These are phyloP conservation scores for Acarospora socialis DNA, from an alignment of 2,329 filamentous ascomycete species.

Conservation along the genomic window DNA sequence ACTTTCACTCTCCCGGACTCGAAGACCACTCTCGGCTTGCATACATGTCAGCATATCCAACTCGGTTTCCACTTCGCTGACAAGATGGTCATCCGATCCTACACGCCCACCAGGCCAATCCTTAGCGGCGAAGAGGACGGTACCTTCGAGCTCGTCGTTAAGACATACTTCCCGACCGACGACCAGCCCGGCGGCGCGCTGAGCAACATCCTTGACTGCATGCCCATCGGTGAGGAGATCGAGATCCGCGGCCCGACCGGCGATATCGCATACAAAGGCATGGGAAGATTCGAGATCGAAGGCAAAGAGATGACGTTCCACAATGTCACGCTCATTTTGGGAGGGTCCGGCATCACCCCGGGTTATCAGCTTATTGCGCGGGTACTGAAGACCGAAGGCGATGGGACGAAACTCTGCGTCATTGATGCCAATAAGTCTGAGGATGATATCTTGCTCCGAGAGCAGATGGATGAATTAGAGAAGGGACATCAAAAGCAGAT, in stretches of 20 bases:
- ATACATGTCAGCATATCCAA: conserved; percentile 39
- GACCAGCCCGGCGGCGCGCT: conserved; percentile 39
- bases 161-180: conserved; percentile 37
- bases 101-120: conserved; percentile 37
- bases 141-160: conserved; percentile 36
- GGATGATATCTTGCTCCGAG: conserved; percentile 31
- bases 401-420: conserved; percentile 27
- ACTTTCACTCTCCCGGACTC: conserved; percentile 31
- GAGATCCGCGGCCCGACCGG: conserved; percentile 39
- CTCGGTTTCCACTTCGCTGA: conserved; percentile 40
- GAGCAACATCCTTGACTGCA: conserved; percentile 38
- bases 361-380: conserved; percentile 37
- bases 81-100: conserved; percentile 36
- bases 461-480: conserved; percentile 30
- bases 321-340: conserved; percentile 35
- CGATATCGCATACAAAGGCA: conserved; percentile 35
- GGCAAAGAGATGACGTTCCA: conserved; percentile 28
- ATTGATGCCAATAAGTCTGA: conserved; percentile 37
- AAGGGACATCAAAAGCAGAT: conserved; percentile 26
- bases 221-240: conserved; percentile 34
- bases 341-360: conserved; percentile 38
- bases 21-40: conserved; percentile 31
- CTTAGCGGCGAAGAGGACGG: conserved; percentile 26
- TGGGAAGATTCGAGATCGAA: conserved; percentile 33
- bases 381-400: conserved; percentile 23